Evolutionary conservation across 1,284 basidiomycete genomes (phyloP), one percentile per base, ranked within the genome.

Genomic region (Bjerkandera adusta): DNA sequence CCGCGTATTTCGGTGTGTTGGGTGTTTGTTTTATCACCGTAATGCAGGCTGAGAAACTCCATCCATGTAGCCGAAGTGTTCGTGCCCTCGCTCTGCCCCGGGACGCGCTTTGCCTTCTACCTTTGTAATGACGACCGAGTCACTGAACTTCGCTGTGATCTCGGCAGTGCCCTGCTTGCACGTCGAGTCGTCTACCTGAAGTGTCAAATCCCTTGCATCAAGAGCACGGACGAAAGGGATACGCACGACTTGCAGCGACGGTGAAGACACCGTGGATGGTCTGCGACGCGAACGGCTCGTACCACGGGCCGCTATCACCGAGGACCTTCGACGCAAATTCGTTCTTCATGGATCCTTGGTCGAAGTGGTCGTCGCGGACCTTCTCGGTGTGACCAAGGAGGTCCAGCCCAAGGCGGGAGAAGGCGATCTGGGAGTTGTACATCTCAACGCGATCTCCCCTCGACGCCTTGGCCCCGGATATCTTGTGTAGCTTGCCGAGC

Each of bases 1-100:
- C n/a, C n/a, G n/a, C n/a, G 35, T n/a, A 34, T 13, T 34, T 34
- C 6, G 33, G n/a, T 34, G 33, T 34, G 7, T 15, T 13, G 20
- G 33, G 5, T 34, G n/a, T n/a, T 37, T 11, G 41, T n/a, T 5
- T 26, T 32, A 43, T 42, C 46, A 59, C 59, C 52, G 38, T 7
- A 61, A 39, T 29, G 58, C 49, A 16, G 62, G 62, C 43, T 64
- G 60, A 7, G 62, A 61, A 13, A 62, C 50, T 18, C 60, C 57
- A 32, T 61, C 62, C 38, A 43, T 33, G 27, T 44, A 63, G 22
- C 61, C 61, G 38, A 61, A 62, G 43, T 59, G 55, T 45, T 60
- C 59, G n/a, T 53, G 44, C 7, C 54, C 55, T n/a, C 25, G 15
- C 38, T 47, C 21, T 21, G 15, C 21, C 27, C 35, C 26, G 26